phyloP scores from a whole-genome alignment of 1,284 basidiomycete species.

The Boletellus deceptivus region DNA sequence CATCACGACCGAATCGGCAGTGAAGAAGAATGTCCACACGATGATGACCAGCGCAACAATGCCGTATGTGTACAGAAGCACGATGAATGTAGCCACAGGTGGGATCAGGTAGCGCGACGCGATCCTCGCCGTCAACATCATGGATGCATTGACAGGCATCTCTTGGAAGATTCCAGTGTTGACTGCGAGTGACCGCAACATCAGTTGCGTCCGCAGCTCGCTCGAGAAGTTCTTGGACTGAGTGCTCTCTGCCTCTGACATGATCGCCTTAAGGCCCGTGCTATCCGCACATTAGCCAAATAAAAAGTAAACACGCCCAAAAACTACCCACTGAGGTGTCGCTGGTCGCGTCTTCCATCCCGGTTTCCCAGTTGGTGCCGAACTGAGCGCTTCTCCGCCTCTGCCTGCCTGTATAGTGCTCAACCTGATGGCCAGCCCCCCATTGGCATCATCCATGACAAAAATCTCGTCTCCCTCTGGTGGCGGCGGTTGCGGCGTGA shows the following conservation, averaged over 20 bases:
- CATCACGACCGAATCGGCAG: background rate
- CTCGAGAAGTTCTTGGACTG: background rate
- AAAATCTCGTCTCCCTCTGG: constrained; percentile 45
- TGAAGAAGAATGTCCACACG: background rate
- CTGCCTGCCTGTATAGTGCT: background rate
- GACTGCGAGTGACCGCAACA: background rate
- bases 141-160: background rate
- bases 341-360: constrained; percentile 45
- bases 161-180: constrained; percentile 1
- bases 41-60: background rate
- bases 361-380: constrained; percentile 2
- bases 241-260: constrained; percentile 72
- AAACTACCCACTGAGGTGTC: constrained; percentile 41
- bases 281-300: constrained; percentile 35
- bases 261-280: constrained; percentile 81
- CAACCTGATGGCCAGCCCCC: constrained; percentile 1
- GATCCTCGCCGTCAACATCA: background rate
- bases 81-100: background rate
- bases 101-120: constrained; percentile 1
- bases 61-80: background rate
- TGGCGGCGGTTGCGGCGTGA: background rate
- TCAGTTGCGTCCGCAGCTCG: background rate
- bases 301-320: background rate
- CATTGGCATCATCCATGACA: constrained; percentile 27
- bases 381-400: constrained; percentile 1